Conservation (phyloP, 257 asterid species). For the Nicotiana obtusifolia region DNA sequence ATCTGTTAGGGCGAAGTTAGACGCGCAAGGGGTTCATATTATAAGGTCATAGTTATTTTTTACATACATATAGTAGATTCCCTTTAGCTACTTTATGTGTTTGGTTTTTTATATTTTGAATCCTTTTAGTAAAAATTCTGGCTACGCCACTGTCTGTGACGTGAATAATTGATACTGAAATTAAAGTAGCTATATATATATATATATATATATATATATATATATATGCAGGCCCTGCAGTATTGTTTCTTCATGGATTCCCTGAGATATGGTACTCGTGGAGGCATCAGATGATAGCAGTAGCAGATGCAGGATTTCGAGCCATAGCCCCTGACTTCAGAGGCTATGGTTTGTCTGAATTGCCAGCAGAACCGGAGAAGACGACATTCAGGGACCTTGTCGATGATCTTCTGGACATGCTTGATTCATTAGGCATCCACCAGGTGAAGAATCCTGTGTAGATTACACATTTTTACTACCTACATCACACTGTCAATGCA, state of each 20-base stretch:
- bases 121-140: no score
- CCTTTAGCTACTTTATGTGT: no score
- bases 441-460: neutral
- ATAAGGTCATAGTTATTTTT: no score
- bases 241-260: conserved; percentile 45
- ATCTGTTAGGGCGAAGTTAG: no score
- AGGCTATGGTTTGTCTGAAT: conserved; percentile 54
- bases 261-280: conserved; percentile 52
- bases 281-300: conserved; percentile 46
- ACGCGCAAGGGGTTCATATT: no score
- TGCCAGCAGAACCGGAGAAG: conserved; percentile 37
- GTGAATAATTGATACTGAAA: neutral
- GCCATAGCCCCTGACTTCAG: conserved; percentile 49
- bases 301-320: conserved; percentile 37
- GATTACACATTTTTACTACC: neutral
- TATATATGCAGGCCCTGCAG: conserved; percentile 13
- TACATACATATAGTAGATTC: no score
- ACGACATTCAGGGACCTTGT: conserved; percentile 31
- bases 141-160: no score
- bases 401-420: conserved; percentile 34
- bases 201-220: no score
- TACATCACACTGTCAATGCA: neutral
- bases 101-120: no score
- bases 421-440: conserved; percentile 35
- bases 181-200: neutral